phyloP scores from a whole-genome alignment of 495 filamentous ascomycete species.

The Umbilicaria muhlenbergii region DNA sequence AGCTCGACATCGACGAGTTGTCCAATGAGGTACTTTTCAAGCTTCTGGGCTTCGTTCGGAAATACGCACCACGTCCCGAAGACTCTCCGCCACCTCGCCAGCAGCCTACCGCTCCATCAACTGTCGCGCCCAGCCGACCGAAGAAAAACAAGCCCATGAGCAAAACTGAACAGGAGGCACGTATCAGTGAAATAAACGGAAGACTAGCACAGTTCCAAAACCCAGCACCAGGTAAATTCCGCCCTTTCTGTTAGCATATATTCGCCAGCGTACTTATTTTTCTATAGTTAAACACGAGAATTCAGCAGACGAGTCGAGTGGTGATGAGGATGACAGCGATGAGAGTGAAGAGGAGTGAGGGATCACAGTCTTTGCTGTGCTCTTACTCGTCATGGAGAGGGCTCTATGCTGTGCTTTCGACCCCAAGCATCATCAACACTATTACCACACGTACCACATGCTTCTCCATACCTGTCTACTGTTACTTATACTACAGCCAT shows the following conservation, averaged over 20 bases:
- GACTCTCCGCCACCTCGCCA: constrained; percentile 22
- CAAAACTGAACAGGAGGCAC: constrained; percentile 79
- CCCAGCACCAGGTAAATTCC: constrained; percentile 19
- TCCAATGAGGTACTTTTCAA: constrained; percentile 56
- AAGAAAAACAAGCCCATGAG: constrained; percentile 99
- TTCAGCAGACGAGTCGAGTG: constrained; percentile 25
- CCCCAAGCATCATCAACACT: too few relatives aligned
- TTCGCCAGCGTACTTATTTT: not conserved
- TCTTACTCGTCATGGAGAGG: too few relatives aligned
- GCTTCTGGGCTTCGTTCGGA: constrained; percentile 62
- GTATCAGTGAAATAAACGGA: constrained; percentile 62
- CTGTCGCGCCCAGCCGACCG: constrained; percentile 42
- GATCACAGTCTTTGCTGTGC: not conserved
- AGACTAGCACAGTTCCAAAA: constrained; percentile 32
- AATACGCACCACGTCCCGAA: constrained; percentile 40
- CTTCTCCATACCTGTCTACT: too few relatives aligned
- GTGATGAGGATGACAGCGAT: constrained; percentile 35
- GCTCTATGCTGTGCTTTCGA: too few relatives aligned
- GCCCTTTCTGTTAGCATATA: constrained; percentile 19
- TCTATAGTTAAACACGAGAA: not conserved
- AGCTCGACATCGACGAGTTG: constrained; percentile 80
- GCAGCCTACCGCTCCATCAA: constrained; percentile 24
- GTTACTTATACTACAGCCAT: too few relatives aligned
- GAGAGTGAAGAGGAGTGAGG: constrained; percentile 40
- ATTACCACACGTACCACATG: too few relatives aligned